Percentiles rank a stretch among this genome's conserved stretches.
Conservation (phyloP, 2,329 filamentous ascomycete genomes). For the Aspergillus sp. region DNA sequence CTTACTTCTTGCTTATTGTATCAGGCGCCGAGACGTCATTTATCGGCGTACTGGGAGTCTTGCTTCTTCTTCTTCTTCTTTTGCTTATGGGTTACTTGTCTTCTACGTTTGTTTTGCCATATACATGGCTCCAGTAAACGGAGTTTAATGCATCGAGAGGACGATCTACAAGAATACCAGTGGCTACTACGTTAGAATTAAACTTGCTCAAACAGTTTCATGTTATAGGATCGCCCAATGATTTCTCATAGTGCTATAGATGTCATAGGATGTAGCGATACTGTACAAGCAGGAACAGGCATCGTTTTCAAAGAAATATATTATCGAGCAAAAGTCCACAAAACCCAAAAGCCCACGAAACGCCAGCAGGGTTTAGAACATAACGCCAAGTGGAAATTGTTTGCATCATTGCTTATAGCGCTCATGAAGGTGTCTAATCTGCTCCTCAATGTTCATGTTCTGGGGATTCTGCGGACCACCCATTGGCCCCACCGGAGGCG, state of each 20-base stretch:
- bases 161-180: conserved; percentile 14
- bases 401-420: conserved; percentile 48
- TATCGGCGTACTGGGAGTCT: background rate
- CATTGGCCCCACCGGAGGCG: conserved; percentile 35
- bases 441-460: conserved; percentile 78
- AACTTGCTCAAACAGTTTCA: background rate
- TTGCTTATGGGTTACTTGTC: background rate
- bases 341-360: conserved; percentile 7
- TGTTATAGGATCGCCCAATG: background rate
- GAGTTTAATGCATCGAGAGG: conserved; percentile 15
- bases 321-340: conserved; percentile 1
- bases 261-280: background rate
- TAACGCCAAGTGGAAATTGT: conserved; percentile 5
- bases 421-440: conserved; percentile 72
- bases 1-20: background rate
- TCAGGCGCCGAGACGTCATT: background rate
- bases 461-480: conserved; percentile 38
- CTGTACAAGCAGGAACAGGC: conserved; percentile 1
- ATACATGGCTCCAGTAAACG: conserved; percentile 18
- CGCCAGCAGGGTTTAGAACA: conserved; percentile 3
- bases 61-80: conserved; percentile 10
- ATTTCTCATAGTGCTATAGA: background rate
- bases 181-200: conserved; percentile 10
- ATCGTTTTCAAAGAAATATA: background rate
- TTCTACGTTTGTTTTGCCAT: conserved; percentile 13